phyloP scores from a whole-genome alignment of 768 basidiomycete genomes.

The Megacollybia marginata region DNA sequence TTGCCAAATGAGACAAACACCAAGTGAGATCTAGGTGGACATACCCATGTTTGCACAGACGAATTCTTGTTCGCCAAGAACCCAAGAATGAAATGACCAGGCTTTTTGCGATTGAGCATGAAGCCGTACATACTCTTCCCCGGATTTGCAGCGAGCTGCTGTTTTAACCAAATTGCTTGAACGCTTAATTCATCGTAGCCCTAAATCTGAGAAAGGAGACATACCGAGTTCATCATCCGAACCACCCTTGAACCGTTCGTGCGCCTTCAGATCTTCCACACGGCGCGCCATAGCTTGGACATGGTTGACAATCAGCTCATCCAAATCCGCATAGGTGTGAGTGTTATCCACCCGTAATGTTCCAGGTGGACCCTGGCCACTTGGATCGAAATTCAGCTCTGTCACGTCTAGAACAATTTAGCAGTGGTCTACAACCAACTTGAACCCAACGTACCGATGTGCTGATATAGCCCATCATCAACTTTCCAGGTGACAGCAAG shows the following conservation, averaged over 20 bases:
- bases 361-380: constrained; percentile 54
- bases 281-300: constrained; percentile 89
- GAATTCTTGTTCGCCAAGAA: constrained; percentile 92
- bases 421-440: not conserved
- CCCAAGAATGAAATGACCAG: constrained; percentile 89
- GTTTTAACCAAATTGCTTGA: constrained; percentile 42
- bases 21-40: constrained; percentile 14
- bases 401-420: constrained; percentile 55
- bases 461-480: constrained; percentile 91
- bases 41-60: constrained; percentile 86
- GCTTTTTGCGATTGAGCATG: constrained; percentile 78
- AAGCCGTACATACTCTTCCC: constrained; percentile 95
- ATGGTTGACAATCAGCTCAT: constrained; percentile 95
- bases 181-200: not conserved
- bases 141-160: constrained; percentile 88
- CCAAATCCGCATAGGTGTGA: constrained; percentile 87
- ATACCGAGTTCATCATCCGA: constrained; percentile 85
- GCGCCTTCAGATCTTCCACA: constrained; percentile 90
- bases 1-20: constrained; percentile 4
- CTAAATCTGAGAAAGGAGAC: constrained; percentile 21
- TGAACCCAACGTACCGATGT: constrained; percentile 62
- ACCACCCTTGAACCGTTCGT: constrained; percentile 90
- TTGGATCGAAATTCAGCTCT: constrained; percentile 71
- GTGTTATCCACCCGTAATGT: constrained; percentile 68
- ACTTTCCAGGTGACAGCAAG: constrained; percentile 99